Conservation (phyloP, 441 rosid genomes). For the Corymbia calophylla region DNA sequence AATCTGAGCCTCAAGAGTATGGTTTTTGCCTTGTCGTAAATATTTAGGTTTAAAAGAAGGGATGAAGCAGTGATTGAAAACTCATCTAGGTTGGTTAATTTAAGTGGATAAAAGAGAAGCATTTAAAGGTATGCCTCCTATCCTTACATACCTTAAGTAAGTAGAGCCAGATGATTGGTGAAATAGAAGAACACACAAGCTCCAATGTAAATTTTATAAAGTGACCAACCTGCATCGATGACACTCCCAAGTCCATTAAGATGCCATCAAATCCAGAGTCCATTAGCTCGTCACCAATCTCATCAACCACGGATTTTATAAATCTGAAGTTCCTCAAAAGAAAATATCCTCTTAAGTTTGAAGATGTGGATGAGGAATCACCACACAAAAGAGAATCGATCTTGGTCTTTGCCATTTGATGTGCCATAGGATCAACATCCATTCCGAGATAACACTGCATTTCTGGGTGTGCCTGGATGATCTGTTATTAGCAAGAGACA, state of each 20-base stretch:
- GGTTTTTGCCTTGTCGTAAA: not conserved
- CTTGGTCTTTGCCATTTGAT: slow-evolving; percentile 44
- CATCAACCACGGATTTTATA: slow-evolving; percentile 41
- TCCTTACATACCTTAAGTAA: not conserved
- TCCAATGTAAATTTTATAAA: not conserved
- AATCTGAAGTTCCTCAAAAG: slow-evolving; percentile 53
- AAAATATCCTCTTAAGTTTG: slow-evolving; percentile 34
- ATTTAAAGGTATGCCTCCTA: not conserved
- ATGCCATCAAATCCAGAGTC: slow-evolving; percentile 71
- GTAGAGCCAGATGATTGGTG: not conserved
- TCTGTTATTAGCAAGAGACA: slow-evolving; percentile 22
- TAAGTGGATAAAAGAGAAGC: not conserved
- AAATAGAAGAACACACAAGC: not conserved
- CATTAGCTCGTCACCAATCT: slow-evolving; percentile 33
- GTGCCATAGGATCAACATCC: slow-evolving; percentile 92
- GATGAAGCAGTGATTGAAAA: not conserved
- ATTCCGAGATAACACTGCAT: slow-evolving; percentile 59
- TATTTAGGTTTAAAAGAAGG: not conserved
- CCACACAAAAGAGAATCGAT: slow-evolving; percentile 31
- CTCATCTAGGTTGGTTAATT: not conserved
- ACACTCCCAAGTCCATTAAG: slow-evolving; percentile 95
- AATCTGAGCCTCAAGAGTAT: not conserved
- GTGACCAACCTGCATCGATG: slow-evolving; percentile 84
- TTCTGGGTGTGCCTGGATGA: slow-evolving; percentile 64
- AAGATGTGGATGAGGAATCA: slow-evolving; percentile 5